phyloP scores from a whole-genome alignment of 306 rosid genomes.

The Arachis stenosperma region DNA sequence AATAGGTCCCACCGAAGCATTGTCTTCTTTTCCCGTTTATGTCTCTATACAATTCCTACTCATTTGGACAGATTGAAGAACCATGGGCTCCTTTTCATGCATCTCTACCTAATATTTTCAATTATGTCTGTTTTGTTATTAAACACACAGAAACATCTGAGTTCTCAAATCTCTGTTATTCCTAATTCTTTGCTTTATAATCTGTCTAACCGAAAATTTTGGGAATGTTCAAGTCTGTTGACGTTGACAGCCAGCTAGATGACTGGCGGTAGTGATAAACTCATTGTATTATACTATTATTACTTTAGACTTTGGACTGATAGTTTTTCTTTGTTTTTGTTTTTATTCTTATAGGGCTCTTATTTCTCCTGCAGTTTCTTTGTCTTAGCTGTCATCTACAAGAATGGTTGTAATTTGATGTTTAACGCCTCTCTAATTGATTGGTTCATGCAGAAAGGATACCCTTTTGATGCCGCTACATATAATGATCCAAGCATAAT shows the following conservation, averaged over 20 bases:
- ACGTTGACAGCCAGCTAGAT: neutral
- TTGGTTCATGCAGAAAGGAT: slow-evolving; percentile 70
- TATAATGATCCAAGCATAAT: slow-evolving; percentile 80
- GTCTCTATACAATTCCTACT: slow-evolving; percentile 9
- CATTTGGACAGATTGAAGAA: neutral
- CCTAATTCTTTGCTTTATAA: neutral
- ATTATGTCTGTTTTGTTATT: slow-evolving; percentile 1
- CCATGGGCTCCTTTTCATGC: neutral
- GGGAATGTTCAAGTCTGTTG: neutral
- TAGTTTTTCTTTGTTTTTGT: slow-evolving; percentile 10
- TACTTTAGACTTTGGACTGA: neutral
- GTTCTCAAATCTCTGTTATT: slow-evolving; percentile 20
- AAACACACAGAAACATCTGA: neutral
- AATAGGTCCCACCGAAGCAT: neutral
- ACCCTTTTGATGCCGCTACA: slow-evolving; percentile 76
- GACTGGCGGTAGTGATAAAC: slow-evolving; percentile 9
- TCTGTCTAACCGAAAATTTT: neutral
- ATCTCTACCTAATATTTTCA: neutral
- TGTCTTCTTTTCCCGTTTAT: neutral
- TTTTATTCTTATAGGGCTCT: slow-evolving; percentile 4
- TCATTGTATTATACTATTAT: neutral
- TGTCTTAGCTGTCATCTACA: slow-evolving; percentile 11
- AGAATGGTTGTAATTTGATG: slow-evolving; percentile 14
- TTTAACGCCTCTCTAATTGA: slow-evolving; percentile 32
- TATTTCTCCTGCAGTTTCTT: slow-evolving; percentile 18